A percentile compares a stretch with the other conserved stretches of the same genome.
phyloP scores from a whole-genome alignment of 306 rosid genomes.

The Acacia crassicarpa region DNA sequence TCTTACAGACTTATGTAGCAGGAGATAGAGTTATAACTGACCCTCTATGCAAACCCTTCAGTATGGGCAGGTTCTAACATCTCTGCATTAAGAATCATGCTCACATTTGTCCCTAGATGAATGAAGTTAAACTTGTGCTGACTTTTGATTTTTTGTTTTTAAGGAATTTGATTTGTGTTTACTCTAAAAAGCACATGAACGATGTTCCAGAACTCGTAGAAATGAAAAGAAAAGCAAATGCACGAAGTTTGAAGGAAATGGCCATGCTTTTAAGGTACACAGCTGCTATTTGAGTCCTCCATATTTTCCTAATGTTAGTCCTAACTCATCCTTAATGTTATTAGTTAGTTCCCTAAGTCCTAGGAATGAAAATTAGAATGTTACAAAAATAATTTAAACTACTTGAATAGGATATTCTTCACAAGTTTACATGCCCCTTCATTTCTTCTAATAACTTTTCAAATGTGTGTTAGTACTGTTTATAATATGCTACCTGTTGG shows the following conservation, averaged over 20 bases:
- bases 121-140: background rate
- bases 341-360: background rate
- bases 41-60: background rate
- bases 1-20: background rate
- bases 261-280: background rate
- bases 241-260: background rate
- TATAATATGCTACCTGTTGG: background rate
- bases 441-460: background rate
- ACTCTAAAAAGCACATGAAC: slow-evolving; percentile 6
- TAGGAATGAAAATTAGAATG: background rate
- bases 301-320: background rate
- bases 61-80: background rate
- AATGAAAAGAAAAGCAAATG: slow-evolving; percentile 1
- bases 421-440: background rate
- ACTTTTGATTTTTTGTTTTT: background rate
- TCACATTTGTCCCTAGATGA: background rate
- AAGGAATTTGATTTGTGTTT: background rate
- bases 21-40: background rate
- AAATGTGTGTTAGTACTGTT: background rate
- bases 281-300: background rate
- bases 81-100: background rate
- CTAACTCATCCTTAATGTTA: background rate
- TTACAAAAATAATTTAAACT: background rate
- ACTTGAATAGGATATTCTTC: background rate
- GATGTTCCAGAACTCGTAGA: background rate